These are phyloP conservation scores for Arabis alpina DNA, from an alignment of 345 rosid genomes.

Conservation along the genomic window DNA sequence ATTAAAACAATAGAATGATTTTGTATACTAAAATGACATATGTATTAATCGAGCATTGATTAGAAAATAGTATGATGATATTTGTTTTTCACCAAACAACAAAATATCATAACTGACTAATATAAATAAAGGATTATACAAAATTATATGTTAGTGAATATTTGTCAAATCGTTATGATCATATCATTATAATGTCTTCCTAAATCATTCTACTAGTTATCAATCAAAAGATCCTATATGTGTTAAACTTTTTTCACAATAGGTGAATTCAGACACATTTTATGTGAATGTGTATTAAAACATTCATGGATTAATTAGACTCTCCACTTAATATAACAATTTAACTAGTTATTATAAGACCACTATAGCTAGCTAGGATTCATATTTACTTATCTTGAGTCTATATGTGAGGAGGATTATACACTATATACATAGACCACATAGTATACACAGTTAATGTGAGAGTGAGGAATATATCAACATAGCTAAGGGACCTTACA, in stretches of 20 bases:
- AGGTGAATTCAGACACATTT: no score
- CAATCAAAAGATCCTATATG: neutral
- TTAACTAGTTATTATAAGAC: neutral
- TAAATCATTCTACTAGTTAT: neutral
- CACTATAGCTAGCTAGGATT: neutral
- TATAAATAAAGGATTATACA: neutral
- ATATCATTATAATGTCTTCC: neutral
- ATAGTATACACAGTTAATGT: conserved; percentile 10
- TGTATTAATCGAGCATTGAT: no score
- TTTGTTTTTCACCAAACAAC: no score
- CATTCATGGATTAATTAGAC: neutral
- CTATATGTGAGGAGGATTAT: neutral
- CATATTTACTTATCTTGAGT: neutral
- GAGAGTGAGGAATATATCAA: conserved; percentile 50
- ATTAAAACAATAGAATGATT: neutral
- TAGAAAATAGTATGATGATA: no score
- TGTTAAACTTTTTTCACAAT: no score
- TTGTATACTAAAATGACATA: neutral
- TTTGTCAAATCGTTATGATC: neutral
- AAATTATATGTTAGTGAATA: neutral
- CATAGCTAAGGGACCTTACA: conserved; percentile 40
- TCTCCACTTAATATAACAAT: neutral
- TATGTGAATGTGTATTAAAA: neutral
- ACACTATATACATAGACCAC: conserved; percentile 13
- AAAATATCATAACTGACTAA: no score